A percentile compares a stretch with the other conserved stretches of the same genome.
phyloP scores from a whole-genome alignment of 305 asterid species.

The Fraxinus dipetala region DNA sequence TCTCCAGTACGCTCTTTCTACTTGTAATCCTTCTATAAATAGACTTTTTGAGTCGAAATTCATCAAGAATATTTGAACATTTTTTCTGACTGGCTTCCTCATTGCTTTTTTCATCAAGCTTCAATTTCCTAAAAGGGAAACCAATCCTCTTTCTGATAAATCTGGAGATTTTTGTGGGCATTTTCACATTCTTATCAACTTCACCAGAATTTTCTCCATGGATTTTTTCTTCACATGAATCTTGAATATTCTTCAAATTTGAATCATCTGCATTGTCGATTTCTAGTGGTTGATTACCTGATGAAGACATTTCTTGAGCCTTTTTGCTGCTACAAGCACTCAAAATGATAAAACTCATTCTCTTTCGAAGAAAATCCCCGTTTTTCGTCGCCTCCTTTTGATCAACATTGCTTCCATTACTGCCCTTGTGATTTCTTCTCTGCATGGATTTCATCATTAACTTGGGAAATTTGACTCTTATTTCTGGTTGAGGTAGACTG shows the following conservation, averaged over 20 bases:
- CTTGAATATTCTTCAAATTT: not conserved
- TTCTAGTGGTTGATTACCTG: not conserved
- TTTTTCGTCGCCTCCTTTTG: not conserved
- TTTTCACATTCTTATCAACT: not conserved
- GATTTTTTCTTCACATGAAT: not conserved
- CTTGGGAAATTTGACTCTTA: constrained; percentile 5
- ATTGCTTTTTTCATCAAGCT: not conserved
- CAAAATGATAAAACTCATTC: constrained; percentile 26
- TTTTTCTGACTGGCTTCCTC: not conserved
- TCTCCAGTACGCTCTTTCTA: not conserved
- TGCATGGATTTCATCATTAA: constrained; percentile 19
- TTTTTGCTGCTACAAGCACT: constrained; percentile 25
- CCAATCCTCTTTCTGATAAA: constrained; percentile 22
- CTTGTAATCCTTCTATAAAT: not conserved
- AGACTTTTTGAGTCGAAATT: not conserved
- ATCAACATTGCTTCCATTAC: constrained; percentile 5
- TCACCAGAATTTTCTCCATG: not conserved
- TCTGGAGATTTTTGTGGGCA: constrained; percentile 17
- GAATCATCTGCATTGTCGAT: not conserved
- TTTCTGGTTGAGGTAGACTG: not conserved
- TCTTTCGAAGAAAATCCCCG: constrained; percentile 14
- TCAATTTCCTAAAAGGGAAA: constrained; percentile 34
- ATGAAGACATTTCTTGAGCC: constrained; percentile 1
- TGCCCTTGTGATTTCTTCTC: constrained; percentile 5
- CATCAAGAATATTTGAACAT: not conserved